phyloP scores from a whole-genome alignment of 805 yeast species.

The Cyberlindnera euphorbiae region DNA sequence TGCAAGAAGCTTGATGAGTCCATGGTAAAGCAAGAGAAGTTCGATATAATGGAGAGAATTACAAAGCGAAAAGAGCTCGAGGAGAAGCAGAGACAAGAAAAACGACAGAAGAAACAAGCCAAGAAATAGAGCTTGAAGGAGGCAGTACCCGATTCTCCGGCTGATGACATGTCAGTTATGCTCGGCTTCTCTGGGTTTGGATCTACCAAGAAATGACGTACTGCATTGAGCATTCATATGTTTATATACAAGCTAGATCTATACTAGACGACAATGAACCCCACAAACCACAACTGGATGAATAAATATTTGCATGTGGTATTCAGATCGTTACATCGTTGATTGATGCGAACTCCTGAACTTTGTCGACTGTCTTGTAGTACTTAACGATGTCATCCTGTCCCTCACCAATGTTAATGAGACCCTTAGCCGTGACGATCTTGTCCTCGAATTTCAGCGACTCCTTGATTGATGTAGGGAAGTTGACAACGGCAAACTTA shows the following conservation, averaged over 20 bases:
- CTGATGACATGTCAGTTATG: slow-evolving; percentile 25
- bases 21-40: slow-evolving; percentile 18
- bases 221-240: neutral
- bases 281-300: too few species aligned
- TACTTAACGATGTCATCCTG: slow-evolving; percentile 49
- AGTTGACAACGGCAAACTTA: slow-evolving; percentile 48
- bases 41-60: slow-evolving; percentile 37
- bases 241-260: neutral
- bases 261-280: too few species aligned
- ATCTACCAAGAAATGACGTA: slow-evolving; percentile 34
- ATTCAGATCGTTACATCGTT: slow-evolving; percentile 4
- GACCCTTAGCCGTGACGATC: slow-evolving; percentile 44
- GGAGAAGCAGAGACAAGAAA: slow-evolving; percentile 29
- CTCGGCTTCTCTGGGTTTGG: slow-evolving; percentile 66
- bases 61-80: slow-evolving; percentile 36
- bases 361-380: slow-evolving; percentile 62
- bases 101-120: slow-evolving; percentile 15
- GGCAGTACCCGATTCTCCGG: slow-evolving; percentile 12
- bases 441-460: slow-evolving; percentile 73
- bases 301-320: neutral
- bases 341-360: slow-evolving; percentile 15
- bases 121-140: slow-evolving; percentile 13
- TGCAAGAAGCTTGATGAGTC: slow-evolving; percentile 28
- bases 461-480: slow-evolving; percentile 59
- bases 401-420: slow-evolving; percentile 29